Base-by-base conservation (phyloP, 257 asterid genomes). In the Linderniella brevidens region DNA sequence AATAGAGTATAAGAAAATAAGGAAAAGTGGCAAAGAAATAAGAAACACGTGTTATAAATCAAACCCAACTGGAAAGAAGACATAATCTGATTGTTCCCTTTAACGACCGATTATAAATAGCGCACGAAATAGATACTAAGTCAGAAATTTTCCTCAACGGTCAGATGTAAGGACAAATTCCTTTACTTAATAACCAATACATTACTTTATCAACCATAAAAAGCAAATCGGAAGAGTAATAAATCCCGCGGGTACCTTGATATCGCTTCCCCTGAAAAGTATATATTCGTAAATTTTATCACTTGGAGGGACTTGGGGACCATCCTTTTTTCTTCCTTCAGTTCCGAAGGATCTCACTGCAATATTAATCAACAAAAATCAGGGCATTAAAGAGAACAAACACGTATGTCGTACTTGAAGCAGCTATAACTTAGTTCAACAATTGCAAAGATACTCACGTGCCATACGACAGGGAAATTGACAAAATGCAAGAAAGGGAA, bases 321-420 rank as follows among this genome's bases (percentile, higher is more conserved):
- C 98, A 47, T 88, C 95, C 61, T 74, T 80, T 60, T 80, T 84
- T 35, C 98, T 77, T 42, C 93, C 96, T 75, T 88, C 98, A 1
- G 98, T 88, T 42, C 98, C 98, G 55, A 80, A 88, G 58, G 98
- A 84, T 62, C 96, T 71, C 67, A 88, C 95, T 88, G 85, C 50
- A 55, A 35, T 13, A 48, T 5, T 19, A 52, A 29, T 25, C 32
- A 25, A 25, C 32, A 25, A 25, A 3, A 25, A 25, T 25, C 32
- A 25, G 32, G 32, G 6, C 32, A 25, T 6, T 25, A 25, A 25
- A 25, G 32, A 14, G 5, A 12, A 45, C 9, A 18, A 49, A 9
- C 64, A 46, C n/a, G 14, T 41, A 14, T 3, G 52, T 53, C 20
- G 57, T n/a, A n/a, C n/a, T n/a, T n/a, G n/a, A n/a, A n/a, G n/a